Evolutionary conservation across 441 rosid genomes (phyloP).

Genomic region (Biscutella laevigata): DNA sequence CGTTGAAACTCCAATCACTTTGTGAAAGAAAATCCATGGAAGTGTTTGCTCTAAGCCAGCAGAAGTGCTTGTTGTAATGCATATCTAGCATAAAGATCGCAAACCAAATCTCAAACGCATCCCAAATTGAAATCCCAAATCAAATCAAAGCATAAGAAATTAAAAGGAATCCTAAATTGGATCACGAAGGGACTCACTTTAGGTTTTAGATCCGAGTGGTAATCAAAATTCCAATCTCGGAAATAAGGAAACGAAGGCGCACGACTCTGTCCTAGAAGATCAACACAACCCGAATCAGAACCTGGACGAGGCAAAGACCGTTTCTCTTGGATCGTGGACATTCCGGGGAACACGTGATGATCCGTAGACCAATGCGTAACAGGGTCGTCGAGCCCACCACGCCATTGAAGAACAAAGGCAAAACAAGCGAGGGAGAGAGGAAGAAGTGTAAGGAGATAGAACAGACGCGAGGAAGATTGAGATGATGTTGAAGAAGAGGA

Average conservation of each 20-base stretch:
- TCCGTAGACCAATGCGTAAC: conserved; percentile 54
- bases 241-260: conserved; percentile 79
- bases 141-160: too few relatives aligned
- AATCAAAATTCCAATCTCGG: conserved; percentile 54
- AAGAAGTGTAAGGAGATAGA: conserved; percentile 52
- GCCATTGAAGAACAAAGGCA: conserved; percentile 87
- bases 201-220: conserved; percentile 58
- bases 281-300: too few relatives aligned
- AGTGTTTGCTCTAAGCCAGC: conserved; percentile 79
- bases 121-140: too few relatives aligned
- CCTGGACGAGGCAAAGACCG: conserved; percentile 1
- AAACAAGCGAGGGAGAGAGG: conserved; percentile 65
- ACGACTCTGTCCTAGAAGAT: too few relatives aligned
- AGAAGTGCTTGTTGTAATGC: conserved; percentile 76
- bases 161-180: too few relatives aligned
- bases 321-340: background rate
- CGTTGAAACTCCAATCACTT: conserved; percentile 71
- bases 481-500: conserved; percentile 19
- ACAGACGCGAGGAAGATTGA: conserved; percentile 53
- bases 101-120: too few relatives aligned
- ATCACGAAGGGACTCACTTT: conserved; percentile 62
- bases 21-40: conserved; percentile 83
- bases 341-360: conserved; percentile 53
- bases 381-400: conserved; percentile 66
- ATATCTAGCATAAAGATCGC: conserved; percentile 38